phyloP scores from a whole-genome alignment of 2,329 filamentous ascomycete genomes.

The Diplodia seriata region DNA sequence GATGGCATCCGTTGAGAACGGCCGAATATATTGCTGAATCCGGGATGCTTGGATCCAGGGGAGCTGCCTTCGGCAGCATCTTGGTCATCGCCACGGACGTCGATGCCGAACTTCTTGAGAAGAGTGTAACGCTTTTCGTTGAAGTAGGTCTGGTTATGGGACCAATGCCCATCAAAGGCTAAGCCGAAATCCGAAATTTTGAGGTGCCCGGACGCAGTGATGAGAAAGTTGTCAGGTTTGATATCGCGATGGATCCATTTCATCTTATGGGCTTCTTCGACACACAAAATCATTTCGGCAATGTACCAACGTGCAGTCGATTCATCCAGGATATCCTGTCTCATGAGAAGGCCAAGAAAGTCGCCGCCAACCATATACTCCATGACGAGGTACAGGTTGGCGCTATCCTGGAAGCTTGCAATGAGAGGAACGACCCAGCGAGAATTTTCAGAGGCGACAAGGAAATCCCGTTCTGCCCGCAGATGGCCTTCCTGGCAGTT shows the following conservation, averaged over 20 bases:
- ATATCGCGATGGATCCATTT: slow-evolving; percentile 94
- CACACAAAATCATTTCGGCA: slow-evolving; percentile 93
- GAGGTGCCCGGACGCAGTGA: slow-evolving; percentile 84
- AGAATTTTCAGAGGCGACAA: slow-evolving; percentile 87
- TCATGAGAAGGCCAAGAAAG: slow-evolving; percentile 84
- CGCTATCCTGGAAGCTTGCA: slow-evolving; percentile 84
- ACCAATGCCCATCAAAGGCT: slow-evolving; percentile 94
- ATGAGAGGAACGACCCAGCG: slow-evolving; percentile 89
- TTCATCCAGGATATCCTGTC: slow-evolving; percentile 83
- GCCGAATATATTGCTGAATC: slow-evolving; percentile 42
- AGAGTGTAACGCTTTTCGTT: slow-evolving; percentile 81
- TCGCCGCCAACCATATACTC: slow-evolving; percentile 98
- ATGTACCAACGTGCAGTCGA: slow-evolving; percentile 82
- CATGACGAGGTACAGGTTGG: slow-evolving; percentile 91
- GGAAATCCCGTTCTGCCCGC: slow-evolving; percentile 87
- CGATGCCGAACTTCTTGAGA: slow-evolving; percentile 76
- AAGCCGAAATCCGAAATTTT: slow-evolving; percentile 97
- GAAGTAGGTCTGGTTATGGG: slow-evolving; percentile 87
- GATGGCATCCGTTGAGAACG: slow-evolving; percentile 14
- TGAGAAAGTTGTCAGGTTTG: slow-evolving; percentile 97
- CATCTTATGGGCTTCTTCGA: slow-evolving; percentile 89
- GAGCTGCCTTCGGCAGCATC: slow-evolving; percentile 66
- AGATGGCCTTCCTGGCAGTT: slow-evolving; percentile 93
- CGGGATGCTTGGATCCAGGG: slow-evolving; percentile 36
- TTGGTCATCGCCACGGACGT: slow-evolving; percentile 74